Conservation (phyloP, 805 yeast species). For the Schwanniomyces occidentalis region DNA sequence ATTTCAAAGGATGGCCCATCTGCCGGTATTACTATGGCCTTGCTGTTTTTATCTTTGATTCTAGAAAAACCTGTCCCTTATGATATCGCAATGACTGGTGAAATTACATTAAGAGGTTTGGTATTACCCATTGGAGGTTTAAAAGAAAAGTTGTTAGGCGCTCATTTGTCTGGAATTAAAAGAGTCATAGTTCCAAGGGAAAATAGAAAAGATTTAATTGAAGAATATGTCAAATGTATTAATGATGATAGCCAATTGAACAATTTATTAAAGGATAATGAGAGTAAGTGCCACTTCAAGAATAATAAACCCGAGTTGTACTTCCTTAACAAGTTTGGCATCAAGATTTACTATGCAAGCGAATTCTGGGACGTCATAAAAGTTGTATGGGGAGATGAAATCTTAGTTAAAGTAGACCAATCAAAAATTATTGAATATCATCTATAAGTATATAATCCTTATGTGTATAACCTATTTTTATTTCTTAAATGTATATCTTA, state of each 20-base stretch:
- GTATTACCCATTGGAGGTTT: constrained; percentile 83
- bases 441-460: no score
- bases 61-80: constrained; percentile 45
- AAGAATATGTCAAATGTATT: constrained; percentile 45
- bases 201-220: constrained; percentile 68
- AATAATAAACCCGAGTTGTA: constrained; percentile 50
- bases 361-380: constrained; percentile 77
- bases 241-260: constrained; percentile 32
- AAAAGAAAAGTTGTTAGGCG: constrained; percentile 75
- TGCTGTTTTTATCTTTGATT: constrained; percentile 45
- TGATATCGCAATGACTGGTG: constrained; percentile 82
- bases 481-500: no score
- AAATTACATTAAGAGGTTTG: constrained; percentile 74
- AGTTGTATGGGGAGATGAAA: constrained; percentile 64
- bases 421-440: constrained; percentile 33
- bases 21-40: constrained; percentile 53
- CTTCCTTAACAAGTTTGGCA: constrained; percentile 53
- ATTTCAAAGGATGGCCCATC: constrained; percentile 48
- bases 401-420: constrained; percentile 27
- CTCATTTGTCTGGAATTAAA: constrained; percentile 60
- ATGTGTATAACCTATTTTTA: no score
- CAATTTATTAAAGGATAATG: constrained; percentile 38
- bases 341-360: constrained; percentile 63
- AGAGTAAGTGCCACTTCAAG: constrained; percentile 24
- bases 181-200: constrained; percentile 69